Evolutionary conservation across 768 basidiomycete genomes (phyloP).

Genomic region (Lactarius pseudohatsudake): DNA sequence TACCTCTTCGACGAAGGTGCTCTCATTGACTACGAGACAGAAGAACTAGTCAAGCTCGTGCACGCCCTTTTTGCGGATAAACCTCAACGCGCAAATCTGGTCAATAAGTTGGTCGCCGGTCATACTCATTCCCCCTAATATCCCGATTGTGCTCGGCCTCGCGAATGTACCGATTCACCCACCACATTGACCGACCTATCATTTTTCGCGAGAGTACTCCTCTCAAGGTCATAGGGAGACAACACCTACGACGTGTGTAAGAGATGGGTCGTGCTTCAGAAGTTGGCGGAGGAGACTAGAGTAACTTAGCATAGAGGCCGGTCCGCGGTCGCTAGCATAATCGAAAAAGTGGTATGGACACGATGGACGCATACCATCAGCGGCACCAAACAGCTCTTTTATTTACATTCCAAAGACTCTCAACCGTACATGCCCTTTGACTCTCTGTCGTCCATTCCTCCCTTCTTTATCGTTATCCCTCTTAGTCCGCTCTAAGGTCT

Average conservation of each 20-base stretch:
- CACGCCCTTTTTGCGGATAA: constrained; percentile 89
- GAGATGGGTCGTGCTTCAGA: neutral
- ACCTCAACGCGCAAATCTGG: constrained; percentile 72
- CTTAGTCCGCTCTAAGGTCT: too few relatives aligned
- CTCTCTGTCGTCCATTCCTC: too few relatives aligned
- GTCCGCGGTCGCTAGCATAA: too few relatives aligned
- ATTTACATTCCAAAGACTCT: too few relatives aligned
- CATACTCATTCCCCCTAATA: constrained; percentile 43
- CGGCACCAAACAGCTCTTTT: too few relatives aligned
- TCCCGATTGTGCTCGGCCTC: neutral
- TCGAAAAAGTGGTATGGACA: too few relatives aligned
- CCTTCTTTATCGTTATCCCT: too few relatives aligned
- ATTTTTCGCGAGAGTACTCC: too few relatives aligned
- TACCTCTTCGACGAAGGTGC: constrained; percentile 91
- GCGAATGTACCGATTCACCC: neutral
- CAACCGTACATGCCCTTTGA: too few relatives aligned
- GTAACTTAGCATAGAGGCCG: neutral
- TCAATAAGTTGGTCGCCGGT: constrained; percentile 68
- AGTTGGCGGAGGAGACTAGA: neutral
- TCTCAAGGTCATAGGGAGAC: neutral
- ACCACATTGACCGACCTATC: neutral
- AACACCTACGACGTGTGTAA: neutral
- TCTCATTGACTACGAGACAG: constrained; percentile 83
- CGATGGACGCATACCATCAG: too few relatives aligned
- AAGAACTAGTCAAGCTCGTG: constrained; percentile 81